A percentile compares a stretch with the other conserved stretches of the same genome.
These are phyloP conservation scores for Colletotrichum sp. DNA, from an alignment of 2,329 filamentous ascomycete genomes.

Conservation along the genomic window DNA sequence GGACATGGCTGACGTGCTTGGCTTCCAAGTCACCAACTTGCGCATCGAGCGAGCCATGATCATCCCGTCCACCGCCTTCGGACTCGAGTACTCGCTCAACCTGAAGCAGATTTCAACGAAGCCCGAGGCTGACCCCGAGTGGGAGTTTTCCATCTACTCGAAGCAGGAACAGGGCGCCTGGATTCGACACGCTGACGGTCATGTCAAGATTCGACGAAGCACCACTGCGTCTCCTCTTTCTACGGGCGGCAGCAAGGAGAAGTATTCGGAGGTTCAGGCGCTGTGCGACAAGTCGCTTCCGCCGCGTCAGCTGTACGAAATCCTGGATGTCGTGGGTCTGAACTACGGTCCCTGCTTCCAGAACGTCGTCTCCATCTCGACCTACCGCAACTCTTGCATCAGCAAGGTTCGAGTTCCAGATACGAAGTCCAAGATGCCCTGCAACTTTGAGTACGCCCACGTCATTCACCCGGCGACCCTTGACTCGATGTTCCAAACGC, in stretches of 20 bases:
- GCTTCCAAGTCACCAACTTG: constrained; percentile 51
- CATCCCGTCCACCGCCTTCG: constrained; percentile 48
- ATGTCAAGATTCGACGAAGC: constrained; percentile 22
- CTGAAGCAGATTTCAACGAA: constrained; percentile 34
- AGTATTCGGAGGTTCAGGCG: constrained; percentile 27
- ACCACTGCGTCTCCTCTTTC: neutral
- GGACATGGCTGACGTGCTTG: constrained; percentile 27
- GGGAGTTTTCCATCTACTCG: constrained; percentile 52
- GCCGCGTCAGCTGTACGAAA: constrained; percentile 55
- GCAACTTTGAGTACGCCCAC: constrained; percentile 57
- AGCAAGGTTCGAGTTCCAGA: constrained; percentile 49
- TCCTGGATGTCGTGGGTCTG: constrained; percentile 55
- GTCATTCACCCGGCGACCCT: constrained; percentile 64
- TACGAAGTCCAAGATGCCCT: constrained; percentile 58
- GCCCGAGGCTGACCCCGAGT: constrained; percentile 20
- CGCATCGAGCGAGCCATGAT: constrained; percentile 56
- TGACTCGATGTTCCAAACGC: constrained; percentile 60
- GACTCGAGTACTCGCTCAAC: constrained; percentile 56
- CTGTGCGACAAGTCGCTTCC: constrained; percentile 37
- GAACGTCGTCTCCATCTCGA: constrained; percentile 45
- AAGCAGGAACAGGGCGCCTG: constrained; percentile 38
- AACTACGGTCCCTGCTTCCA: constrained; percentile 56
- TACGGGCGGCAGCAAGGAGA: constrained; percentile 8
- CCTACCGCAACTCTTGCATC: constrained; percentile 36
- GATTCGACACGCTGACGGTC: constrained; percentile 17